Evolutionary conservation across 2,329 filamentous ascomycete species (phyloP).

Genomic region (Aureobasidium leucospermi): DNA sequence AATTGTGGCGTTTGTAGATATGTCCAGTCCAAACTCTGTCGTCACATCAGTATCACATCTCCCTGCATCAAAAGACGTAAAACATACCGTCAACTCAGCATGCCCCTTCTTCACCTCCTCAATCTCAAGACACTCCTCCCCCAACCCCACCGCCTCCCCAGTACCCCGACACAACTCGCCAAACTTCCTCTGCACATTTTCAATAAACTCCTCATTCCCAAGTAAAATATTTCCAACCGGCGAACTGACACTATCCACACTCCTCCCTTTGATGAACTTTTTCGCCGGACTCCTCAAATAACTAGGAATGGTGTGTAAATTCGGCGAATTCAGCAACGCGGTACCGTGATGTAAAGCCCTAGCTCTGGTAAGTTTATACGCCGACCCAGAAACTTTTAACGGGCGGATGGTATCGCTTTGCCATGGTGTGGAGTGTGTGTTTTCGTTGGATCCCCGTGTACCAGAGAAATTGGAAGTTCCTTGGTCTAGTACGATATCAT

Average conservation of each 20-base stretch:
- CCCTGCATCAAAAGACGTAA: not conserved
- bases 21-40: constrained; percentile 62
- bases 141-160: constrained; percentile 16
- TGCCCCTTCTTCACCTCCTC: constrained; percentile 55
- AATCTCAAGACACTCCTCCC: constrained; percentile 48
- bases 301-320: constrained; percentile 60
- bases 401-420: constrained; percentile 30
- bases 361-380: constrained; percentile 80
- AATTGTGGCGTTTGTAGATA: constrained; percentile 84
- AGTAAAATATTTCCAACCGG: constrained; percentile 71
- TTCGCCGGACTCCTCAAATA: constrained; percentile 74
- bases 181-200: constrained; percentile 52
- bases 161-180: constrained; percentile 52
- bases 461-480: constrained; percentile 18
- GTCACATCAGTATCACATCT: not conserved
- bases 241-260: constrained; percentile 86
- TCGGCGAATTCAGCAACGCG: constrained; percentile 70
- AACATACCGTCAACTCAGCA: constrained; percentile 52
- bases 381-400: constrained; percentile 83
- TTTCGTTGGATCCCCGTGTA: constrained; percentile 19
- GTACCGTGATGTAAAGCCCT: constrained; percentile 90
- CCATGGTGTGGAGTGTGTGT: constrained; percentile 41
- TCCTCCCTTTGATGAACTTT: constrained; percentile 68
- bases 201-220: constrained; percentile 37
- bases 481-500: constrained; percentile 79